These are phyloP conservation scores for Epichloe baconii DNA, from an alignment of 2,329 filamentous ascomycete species.

Conservation along the genomic window DNA sequence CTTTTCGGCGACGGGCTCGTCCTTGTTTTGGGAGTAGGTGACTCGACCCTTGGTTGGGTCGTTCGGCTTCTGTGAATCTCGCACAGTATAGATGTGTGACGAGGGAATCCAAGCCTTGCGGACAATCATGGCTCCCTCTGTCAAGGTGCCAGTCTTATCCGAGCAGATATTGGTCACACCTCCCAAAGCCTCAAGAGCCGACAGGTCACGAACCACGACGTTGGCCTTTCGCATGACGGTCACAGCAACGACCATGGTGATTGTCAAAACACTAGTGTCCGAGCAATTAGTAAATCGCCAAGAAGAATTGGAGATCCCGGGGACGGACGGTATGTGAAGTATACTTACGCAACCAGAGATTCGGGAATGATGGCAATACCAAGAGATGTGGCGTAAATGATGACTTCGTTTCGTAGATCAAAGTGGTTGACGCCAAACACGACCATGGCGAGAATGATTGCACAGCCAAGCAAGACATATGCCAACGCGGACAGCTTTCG, in stretches of 20 bases:
- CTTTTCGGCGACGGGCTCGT: slow-evolving; percentile 19
- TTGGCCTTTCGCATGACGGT: slow-evolving; percentile 52
- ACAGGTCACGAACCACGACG: slow-evolving; percentile 52
- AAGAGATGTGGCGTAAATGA: slow-evolving; percentile 45
- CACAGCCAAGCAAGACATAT: slow-evolving; percentile 62
- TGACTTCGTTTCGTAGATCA: slow-evolving; percentile 35
- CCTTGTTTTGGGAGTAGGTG: slow-evolving; percentile 28
- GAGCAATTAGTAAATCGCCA: not conserved
- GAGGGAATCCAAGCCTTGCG: slow-evolving; percentile 52
- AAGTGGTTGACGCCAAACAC: slow-evolving; percentile 46
- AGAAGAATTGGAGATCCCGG: slow-evolving; percentile 5
- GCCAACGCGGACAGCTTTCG: slow-evolving; percentile 67
- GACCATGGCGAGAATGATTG: slow-evolving; percentile 42
- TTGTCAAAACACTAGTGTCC: slow-evolving; percentile 44
- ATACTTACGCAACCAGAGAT: slow-evolving; percentile 46
- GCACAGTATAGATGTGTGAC: slow-evolving; percentile 44
- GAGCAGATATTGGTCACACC: slow-evolving; percentile 63
- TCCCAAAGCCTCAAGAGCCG: slow-evolving; percentile 55
- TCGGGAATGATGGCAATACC: slow-evolving; percentile 51
- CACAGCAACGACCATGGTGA: slow-evolving; percentile 55
- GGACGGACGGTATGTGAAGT: not conserved
- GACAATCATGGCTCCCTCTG: slow-evolving; percentile 57
- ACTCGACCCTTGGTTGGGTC: slow-evolving; percentile 48
- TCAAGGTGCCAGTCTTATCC: slow-evolving; percentile 60
- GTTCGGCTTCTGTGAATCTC: slow-evolving; percentile 45